These are phyloP conservation scores for Basidioascus undulatus DNA, from an alignment of 768 basidiomycete species.

Conservation along the genomic window DNA sequence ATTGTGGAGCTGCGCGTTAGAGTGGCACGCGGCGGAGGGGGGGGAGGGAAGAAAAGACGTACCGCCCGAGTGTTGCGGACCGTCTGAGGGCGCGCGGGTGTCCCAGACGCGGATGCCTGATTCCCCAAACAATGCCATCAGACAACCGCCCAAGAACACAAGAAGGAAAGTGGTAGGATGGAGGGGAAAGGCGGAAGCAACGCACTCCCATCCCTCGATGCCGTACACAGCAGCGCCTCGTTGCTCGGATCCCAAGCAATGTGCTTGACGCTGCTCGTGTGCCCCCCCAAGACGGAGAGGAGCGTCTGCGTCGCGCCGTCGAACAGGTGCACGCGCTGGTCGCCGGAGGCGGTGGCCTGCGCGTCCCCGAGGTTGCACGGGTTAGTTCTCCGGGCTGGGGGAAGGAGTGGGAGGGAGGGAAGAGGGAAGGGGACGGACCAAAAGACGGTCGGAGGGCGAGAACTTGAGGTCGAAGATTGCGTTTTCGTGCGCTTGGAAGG, in stretches of 20 bases:
- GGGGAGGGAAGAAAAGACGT: no score
- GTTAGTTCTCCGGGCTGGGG: no score
- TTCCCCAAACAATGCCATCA: no score
- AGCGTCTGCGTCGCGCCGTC: constrained; percentile 10
- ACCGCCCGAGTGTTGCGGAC: no score
- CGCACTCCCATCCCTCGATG: not conserved
- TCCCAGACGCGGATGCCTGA: no score
- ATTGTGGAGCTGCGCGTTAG: no score
- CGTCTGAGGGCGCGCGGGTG: no score
- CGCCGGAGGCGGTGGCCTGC: constrained; percentile 15
- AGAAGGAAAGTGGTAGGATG: not conserved
- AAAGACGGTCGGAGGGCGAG: constrained; percentile 11
- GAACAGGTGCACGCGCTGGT: constrained; percentile 10
- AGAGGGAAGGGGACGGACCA: constrained; percentile 5
- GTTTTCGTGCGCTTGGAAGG: constrained; percentile 13
- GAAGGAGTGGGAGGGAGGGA: no score
- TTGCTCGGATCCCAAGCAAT: constrained; percentile 13
- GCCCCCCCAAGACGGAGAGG: constrained; percentile 9
- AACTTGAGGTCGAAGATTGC: constrained; percentile 17
- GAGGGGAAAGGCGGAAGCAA: not conserved
- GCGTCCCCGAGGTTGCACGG: fast-evolving
- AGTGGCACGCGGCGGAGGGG: no score
- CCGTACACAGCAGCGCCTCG: constrained; percentile 7
- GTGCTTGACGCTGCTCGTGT: constrained; percentile 14
- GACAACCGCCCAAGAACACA: not conserved